These are phyloP conservation scores for Tremella fuciformis DNA, from an alignment of 768 basidiomycete species.

Conservation along the genomic window DNA sequence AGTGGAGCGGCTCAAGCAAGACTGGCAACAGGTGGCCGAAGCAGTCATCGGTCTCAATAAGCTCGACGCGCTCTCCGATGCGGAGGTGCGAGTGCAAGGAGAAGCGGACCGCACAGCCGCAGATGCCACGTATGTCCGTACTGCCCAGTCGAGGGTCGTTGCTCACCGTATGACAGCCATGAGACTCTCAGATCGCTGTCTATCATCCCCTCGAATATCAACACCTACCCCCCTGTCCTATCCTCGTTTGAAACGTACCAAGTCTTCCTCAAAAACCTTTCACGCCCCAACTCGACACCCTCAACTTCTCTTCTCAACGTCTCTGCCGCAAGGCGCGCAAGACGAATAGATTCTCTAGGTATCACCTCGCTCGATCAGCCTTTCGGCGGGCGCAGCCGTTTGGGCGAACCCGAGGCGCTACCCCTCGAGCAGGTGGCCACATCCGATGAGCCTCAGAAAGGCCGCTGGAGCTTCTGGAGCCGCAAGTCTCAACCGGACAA, in stretches of 20 bases:
- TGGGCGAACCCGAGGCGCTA: conserved; percentile 44
- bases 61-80: conserved; percentile 35
- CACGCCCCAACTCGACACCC: conserved; percentile 38
- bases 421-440: conserved; percentile 4
- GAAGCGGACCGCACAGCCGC: conserved; percentile 20
- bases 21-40: conserved; percentile 32
- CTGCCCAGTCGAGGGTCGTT: neutral
- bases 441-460: conserved; percentile 24
- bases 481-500: conserved; percentile 25
- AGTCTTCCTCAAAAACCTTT: conserved; percentile 33
- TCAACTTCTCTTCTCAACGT: conserved; percentile 36
- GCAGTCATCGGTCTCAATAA: conserved; percentile 35
- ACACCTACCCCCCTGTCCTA: conserved; percentile 43
- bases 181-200: conserved; percentile 31
- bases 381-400: conserved; percentile 38
- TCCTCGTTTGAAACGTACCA: conserved; percentile 37
- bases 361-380: conserved; percentile 4
- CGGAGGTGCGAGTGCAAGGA: conserved; percentile 22
- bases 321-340: conserved; percentile 15
- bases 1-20: conserved; percentile 22
- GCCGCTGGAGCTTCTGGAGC: conserved; percentile 49
- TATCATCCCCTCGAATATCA: conserved; percentile 38
- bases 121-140: conserved; percentile 26
- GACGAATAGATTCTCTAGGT: conserved; percentile 16
- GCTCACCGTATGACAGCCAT: conserved; percentile 14